Percentiles rank a stretch among this genome's conserved stretches.
Evolutionary conservation across 768 basidiomycete genomes (phyloP).

Genomic region (Boletales sp.): DNA sequence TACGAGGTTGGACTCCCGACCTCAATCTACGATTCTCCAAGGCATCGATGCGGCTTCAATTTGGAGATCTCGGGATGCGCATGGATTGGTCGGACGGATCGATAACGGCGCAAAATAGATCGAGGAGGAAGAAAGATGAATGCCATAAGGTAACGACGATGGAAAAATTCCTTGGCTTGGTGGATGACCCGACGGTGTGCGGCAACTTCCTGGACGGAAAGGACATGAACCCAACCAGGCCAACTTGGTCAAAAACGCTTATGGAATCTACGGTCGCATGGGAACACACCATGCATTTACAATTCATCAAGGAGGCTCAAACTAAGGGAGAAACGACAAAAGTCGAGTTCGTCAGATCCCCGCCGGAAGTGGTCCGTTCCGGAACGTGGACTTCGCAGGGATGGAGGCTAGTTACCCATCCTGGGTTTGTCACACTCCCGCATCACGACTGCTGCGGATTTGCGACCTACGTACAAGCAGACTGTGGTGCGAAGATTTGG

Average conservation of each 20-base stretch:
- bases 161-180: not conserved
- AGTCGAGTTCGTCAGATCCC: no score
- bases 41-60: not conserved
- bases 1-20: not conserved
- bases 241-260: not conserved
- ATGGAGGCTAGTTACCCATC: not conserved
- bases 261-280: constrained; percentile 1
- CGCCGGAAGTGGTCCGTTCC: not conserved
- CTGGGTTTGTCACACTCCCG: not conserved
- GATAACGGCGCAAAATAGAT: no score
- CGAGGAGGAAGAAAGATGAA: no score
- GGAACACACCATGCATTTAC: not conserved
- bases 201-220: constrained; percentile 7
- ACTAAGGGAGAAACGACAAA: no score
- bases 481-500: not conserved
- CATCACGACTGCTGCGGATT: constrained; percentile 5
- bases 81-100: not conserved
- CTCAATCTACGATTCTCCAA: not conserved
- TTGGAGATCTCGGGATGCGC: not conserved
- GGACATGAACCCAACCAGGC: not conserved
- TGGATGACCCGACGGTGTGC: not conserved
- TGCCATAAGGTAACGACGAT: not conserved
- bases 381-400: constrained; percentile 1
- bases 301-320: not conserved
- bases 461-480: not conserved